Evolutionary conservation across 2,329 filamentous ascomycete genomes (phyloP).

Genomic region (Penicillium sp.): DNA sequence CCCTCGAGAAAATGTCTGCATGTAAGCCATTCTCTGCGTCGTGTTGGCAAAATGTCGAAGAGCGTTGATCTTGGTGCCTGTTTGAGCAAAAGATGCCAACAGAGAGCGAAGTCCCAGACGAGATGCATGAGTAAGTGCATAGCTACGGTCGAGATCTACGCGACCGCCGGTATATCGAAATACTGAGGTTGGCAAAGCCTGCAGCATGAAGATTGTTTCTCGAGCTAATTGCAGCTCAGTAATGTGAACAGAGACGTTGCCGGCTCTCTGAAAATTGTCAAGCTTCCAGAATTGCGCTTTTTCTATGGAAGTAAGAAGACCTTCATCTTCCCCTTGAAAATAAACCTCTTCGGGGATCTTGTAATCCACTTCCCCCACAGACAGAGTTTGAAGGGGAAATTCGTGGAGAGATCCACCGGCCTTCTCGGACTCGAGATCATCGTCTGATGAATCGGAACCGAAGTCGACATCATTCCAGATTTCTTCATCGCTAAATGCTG

Average conservation of each 20-base stretch:
- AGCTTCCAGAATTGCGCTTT: constrained; percentile 46
- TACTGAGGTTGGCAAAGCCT: constrained; percentile 67
- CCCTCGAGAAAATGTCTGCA: constrained; percentile 66
- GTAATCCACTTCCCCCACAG: constrained; percentile 27
- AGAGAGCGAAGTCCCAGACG: constrained; percentile 27
- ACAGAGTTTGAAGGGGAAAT: constrained; percentile 23
- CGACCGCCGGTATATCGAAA: constrained; percentile 46
- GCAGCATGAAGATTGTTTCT: constrained; percentile 79
- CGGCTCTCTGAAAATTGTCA: constrained; percentile 19
- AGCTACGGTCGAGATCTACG: constrained; percentile 35
- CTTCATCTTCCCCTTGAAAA: constrained; percentile 25
- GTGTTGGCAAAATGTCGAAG: constrained; percentile 46
- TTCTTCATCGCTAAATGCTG: constrained; percentile 51
- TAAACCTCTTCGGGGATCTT: constrained; percentile 31
- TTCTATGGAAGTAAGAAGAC: constrained; percentile 36
- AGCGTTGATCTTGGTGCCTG: constrained; percentile 44
- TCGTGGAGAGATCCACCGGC: constrained; percentile 28
- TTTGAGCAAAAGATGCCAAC: constrained; percentile 40
- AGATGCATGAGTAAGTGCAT: constrained; percentile 32
- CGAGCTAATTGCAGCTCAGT: constrained; percentile 68
- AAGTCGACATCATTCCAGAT: constrained; percentile 40
- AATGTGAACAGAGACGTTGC: constrained; percentile 36
- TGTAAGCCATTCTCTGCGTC: constrained; percentile 49
- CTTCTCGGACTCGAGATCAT: constrained; percentile 30
- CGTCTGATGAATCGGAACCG: constrained; percentile 35